Base-by-base conservation (phyloP, 257 asterid genomes). In the Paraleonurus japonicus region DNA sequence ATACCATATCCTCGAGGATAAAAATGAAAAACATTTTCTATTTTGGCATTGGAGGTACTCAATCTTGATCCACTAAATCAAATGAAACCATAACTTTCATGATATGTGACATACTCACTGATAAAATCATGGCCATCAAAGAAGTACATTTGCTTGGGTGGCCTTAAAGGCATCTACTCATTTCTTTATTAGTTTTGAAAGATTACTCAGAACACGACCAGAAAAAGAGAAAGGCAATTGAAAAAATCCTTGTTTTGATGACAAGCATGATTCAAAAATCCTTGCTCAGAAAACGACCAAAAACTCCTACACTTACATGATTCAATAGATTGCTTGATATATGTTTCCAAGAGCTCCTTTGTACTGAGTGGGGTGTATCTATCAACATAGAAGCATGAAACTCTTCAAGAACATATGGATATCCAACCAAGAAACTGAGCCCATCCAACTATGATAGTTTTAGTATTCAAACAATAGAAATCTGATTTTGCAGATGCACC, bases 301-400 rank as follows among this genome's bases (percentile, higher is more conserved):
- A 33, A 54, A 60, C 15, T 47, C 27, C 20, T 50, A 51, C 59
- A 81, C 97, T 86, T 73, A 93, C 97, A 89, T 64, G 95, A 85
- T 75, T 89, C 96, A 20, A 89, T 68, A 39, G 86, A 61, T 81
- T 85, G 89, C 82, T 87, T 89, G 69, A 87, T 73, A 70, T 80
- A 89, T 27, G 85, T 72, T 82, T 93, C 97, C 70, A 94, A 79
- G 61, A 94, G 89, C 84, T 94, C 98, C 81, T 74, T 76, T 61
- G 98, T 89, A 80, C 81, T 80, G 51, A 94, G 90, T 55, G 96
- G 98, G 54, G 96, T 87, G 71, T 89, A 93, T 82, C 98, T 93
- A 74, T 64, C 72, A 81, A 81, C 65, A 83, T 37, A 73, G 33
- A 79, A 67, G 58, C 70, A 59, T 50, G 55, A 47, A 35, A 27